Percentiles rank a stretch among this genome's conserved stretches.
These are phyloP conservation scores for Datisca glomerata DNA, from an alignment of 306 rosid species.

Conservation along the genomic window DNA sequence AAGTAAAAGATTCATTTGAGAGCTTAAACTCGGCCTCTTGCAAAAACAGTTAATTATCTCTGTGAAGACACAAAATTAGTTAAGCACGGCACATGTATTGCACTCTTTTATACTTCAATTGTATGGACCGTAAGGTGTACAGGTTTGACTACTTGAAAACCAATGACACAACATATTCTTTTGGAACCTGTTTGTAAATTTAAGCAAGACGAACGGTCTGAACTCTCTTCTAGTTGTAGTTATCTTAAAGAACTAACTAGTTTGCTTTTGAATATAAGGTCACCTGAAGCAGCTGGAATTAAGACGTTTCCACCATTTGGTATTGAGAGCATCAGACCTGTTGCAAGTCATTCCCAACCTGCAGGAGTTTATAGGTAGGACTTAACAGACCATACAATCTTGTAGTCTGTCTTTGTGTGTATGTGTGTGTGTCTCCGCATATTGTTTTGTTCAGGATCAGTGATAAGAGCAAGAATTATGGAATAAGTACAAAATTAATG, in stretches of 20 bases:
- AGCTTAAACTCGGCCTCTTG: too few species aligned
- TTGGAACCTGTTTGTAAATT: neutral
- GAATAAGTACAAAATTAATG: neutral
- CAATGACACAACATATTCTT: neutral
- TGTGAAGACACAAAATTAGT: too few species aligned
- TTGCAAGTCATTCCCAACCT: conserved; percentile 5
- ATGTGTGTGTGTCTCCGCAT: neutral
- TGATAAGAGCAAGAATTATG: neutral
- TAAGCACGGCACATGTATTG: too few species aligned
- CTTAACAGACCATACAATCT: neutral
- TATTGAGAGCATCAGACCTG: conserved; percentile 6
- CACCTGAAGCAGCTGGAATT: conserved; percentile 1
- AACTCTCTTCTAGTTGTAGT: neutral
- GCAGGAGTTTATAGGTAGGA: neutral
- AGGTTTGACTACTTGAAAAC: neutral
- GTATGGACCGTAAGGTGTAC: neutral
- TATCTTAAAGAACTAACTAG: too few species aligned
- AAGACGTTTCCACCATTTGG: conserved; percentile 2
- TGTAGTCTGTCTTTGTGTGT: neutral
- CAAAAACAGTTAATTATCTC: too few species aligned
- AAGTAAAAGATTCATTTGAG: too few species aligned
- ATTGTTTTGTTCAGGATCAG: neutral
- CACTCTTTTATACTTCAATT: neutral
- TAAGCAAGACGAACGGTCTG: neutral
- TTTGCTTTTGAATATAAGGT: neutral